These are phyloP conservation scores for Russula brevipes DNA, from an alignment of 768 basidiomycete genomes.

Conservation along the genomic window DNA sequence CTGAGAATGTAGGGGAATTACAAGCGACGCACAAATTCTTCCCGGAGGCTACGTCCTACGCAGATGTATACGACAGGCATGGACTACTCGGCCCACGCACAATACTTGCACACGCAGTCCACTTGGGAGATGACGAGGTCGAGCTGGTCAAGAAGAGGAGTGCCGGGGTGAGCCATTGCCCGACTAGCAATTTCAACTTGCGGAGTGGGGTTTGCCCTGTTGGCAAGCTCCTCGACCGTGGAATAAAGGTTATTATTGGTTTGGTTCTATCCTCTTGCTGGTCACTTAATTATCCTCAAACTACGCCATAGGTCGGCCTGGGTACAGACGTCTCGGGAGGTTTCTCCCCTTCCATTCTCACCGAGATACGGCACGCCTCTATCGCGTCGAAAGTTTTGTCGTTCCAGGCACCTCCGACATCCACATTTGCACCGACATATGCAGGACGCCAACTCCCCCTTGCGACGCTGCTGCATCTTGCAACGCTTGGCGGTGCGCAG, in stretches of 20 bases:
- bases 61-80: constrained; percentile 75
- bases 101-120: constrained; percentile 83
- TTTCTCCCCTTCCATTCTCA: constrained; percentile 74
- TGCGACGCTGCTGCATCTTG: constrained; percentile 78
- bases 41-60: constrained; percentile 59
- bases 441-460: constrained; percentile 61
- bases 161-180: constrained; percentile 88
- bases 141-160: constrained; percentile 56
- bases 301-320: constrained; percentile 69
- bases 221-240: constrained; percentile 71
- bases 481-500: constrained; percentile 85
- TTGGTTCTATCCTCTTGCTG: not conserved
- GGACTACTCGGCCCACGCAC: constrained; percentile 75
- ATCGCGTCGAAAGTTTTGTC: constrained; percentile 74
- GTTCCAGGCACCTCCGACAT: constrained; percentile 36
- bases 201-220: constrained; percentile 80
- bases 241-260: constrained; percentile 57
- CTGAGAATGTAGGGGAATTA: constrained; percentile 77
- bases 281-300: not conserved
- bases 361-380: constrained; percentile 67
- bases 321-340: constrained; percentile 94
- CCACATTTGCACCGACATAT: constrained; percentile 33
- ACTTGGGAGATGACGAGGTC: constrained; percentile 69
- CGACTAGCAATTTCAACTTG: constrained; percentile 89
- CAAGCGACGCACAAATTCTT: constrained; percentile 61